Conservation (phyloP, 257 asterid genomes). For the Salvia hispanica region DNA sequence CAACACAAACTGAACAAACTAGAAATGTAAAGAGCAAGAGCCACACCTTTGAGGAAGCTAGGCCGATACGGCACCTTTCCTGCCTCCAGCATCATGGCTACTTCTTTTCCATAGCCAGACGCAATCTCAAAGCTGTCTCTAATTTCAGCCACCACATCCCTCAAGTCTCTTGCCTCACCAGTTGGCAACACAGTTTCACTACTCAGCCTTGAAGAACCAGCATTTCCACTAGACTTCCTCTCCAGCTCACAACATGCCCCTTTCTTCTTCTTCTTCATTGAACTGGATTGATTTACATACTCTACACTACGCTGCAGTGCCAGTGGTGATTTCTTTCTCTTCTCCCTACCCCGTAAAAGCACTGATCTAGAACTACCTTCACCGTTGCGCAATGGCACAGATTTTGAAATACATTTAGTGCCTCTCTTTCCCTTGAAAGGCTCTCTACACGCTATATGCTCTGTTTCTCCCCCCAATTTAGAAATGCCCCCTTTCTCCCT, state of each 20-base stretch:
- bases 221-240: slow-evolving; percentile 53
- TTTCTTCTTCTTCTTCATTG: slow-evolving; percentile 54
- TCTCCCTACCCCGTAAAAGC: slow-evolving; percentile 49
- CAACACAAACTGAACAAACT: neutral
- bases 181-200: slow-evolving; percentile 58
- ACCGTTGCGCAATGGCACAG: slow-evolving; percentile 38
- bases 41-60: slow-evolving; percentile 67
- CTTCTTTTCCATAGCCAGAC: slow-evolving; percentile 81
- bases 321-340: slow-evolving; percentile 37
- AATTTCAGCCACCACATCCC: slow-evolving; percentile 84
- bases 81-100: slow-evolving; percentile 87
- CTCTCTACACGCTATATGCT: slow-evolving; percentile 57
- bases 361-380: slow-evolving; percentile 32
- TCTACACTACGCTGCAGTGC: slow-evolving; percentile 27
- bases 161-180: slow-evolving; percentile 69
- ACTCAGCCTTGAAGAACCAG: slow-evolving; percentile 66
- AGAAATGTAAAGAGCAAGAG: slow-evolving; percentile 21
- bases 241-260: slow-evolving; percentile 82
- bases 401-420: slow-evolving; percentile 34
- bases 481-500: slow-evolving; percentile 96
- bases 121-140: slow-evolving; percentile 86
- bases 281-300: slow-evolving; percentile 23
- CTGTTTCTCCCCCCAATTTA: slow-evolving; percentile 94
- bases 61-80: slow-evolving; percentile 91
- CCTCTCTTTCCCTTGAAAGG: slow-evolving; percentile 32